Base-by-base conservation (phyloP, 371 early-diverging fungal genomes). In the Mucor plumbeus region DNA sequence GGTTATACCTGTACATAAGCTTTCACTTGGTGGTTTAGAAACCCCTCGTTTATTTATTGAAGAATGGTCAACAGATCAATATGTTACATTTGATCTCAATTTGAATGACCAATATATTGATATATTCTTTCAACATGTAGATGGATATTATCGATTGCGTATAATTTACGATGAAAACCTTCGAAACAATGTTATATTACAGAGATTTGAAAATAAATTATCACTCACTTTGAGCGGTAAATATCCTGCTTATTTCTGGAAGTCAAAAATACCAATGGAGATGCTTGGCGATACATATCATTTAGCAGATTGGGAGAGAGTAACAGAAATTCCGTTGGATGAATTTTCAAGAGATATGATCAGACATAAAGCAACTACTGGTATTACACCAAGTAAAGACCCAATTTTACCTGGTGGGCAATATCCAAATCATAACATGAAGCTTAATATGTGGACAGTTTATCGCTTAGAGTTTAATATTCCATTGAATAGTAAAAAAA, bases 361-460 rank as follows among this genome's bases (percentile, higher is more conserved):
- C 9, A 38, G 43, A n/a, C 55, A 55, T 11, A 47, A 56, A 59
- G 35, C 34, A 33, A 39, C 26, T 0, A 9, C 39, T 0, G 43
- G 53, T 19, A 14, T 34, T 15, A 21, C 19, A 4, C 7, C 14
- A 19, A 39, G 13, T n/a, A 61, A 38, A 21, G 59, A 11, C 8
- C 64, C 64, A 7, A 35, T 59, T 9, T 31, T 35, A 9, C 53
- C 67, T 7, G 34, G 35, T 44, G 71, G 67, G 7, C 60, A 47
- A 50, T 67, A 10, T 61, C 64, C 61, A 40, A 14, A 61, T 5
- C 44, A 62, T 9, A 17, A 56, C 31, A 69, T 66, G 21, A 55
- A 64, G 44, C 44, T 81, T 8, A 69, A 70, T 13, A 67, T 62
- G n/a, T 78, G 78, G 78, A 69, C 67, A 13, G 76, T 75, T 1